Conservation (phyloP, 78 protist genomes). For the Dictyostelium discoideum region DNA sequence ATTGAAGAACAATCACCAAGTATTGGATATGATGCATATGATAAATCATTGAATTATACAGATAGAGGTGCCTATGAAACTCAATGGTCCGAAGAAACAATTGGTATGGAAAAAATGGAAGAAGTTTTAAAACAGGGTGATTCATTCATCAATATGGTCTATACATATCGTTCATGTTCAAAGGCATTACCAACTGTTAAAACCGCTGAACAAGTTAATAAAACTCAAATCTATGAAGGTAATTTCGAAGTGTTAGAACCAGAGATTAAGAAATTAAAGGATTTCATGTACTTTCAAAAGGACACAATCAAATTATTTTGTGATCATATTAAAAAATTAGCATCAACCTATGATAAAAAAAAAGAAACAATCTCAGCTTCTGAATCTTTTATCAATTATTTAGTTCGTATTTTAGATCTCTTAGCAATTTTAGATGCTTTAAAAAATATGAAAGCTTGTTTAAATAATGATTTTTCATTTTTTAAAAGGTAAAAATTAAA, state of each 20-base stretch:
- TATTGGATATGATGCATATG: conserved; percentile 25
- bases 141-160: conserved; percentile 76
- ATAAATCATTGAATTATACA: conserved; percentile 12
- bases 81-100: conserved; percentile 77
- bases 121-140: conserved; percentile 56
- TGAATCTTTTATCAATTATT: conserved; percentile 53
- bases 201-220: conserved; percentile 80
- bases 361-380: conserved; percentile 59
- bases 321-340: conserved; percentile 49
- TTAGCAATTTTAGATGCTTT: conserved; percentile 87
- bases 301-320: conserved; percentile 50
- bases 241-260: conserved; percentile 83
- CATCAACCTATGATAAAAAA: conserved; percentile 65
- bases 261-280: conserved; percentile 80
- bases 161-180: conserved; percentile 85
- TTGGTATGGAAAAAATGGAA: conserved; percentile 72
- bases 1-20: conserved; percentile 49
- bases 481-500: conserved; percentile 87
- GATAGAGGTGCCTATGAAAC: conserved; percentile 85
- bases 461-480: conserved; percentile 92
- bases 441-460: conserved; percentile 93
- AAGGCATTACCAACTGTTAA: conserved; percentile 80
- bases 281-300: conserved; percentile 76
- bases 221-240: conserved; percentile 77
- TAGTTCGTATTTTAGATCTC: conserved; percentile 75